These are phyloP conservation scores for Pythium grandisporangium DNA, from an alignment of 352 stramenopile species.

Conservation along the genomic window DNA sequence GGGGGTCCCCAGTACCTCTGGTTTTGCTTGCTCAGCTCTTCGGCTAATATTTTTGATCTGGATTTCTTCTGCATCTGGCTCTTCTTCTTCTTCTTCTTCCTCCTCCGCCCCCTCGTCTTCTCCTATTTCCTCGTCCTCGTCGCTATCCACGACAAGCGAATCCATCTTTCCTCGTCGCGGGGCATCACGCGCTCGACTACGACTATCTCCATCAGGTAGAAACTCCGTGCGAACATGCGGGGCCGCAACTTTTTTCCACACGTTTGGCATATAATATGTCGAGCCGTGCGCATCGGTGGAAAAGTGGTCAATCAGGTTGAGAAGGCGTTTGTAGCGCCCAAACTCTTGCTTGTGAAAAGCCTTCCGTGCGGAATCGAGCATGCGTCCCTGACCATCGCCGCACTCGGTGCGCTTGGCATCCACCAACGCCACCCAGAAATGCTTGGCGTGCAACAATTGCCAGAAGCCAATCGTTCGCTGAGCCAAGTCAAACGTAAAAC, in stretches of 20 bases:
- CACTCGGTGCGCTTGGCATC: conserved; percentile 43
- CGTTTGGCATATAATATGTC: conserved; percentile 31
- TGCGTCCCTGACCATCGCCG: conserved; percentile 30
- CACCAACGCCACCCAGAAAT: conserved; percentile 67
- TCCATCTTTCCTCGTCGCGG: conserved; percentile 43
- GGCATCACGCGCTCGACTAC: neutral
- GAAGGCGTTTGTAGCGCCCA: conserved; percentile 62
- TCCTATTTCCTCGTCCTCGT: conserved; percentile 12
- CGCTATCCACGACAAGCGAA: conserved; percentile 49
- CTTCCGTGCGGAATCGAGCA: conserved; percentile 23
- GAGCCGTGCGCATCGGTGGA: conserved; percentile 36
- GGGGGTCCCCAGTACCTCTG: conserved; percentile 9
- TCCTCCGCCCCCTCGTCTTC: conserved; percentile 16
- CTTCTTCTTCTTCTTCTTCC: conserved; percentile 24
- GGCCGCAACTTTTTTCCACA: conserved; percentile 51
- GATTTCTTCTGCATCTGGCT: conserved; percentile 20
- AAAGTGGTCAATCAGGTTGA: conserved; percentile 57
- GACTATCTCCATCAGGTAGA: conserved; percentile 11
- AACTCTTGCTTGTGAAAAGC: conserved; percentile 59
- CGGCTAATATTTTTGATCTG: conserved; percentile 4
- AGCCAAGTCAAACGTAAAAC: neutral
- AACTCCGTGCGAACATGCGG: conserved; percentile 41
- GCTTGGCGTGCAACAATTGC: conserved; percentile 75
- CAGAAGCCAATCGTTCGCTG: conserved; percentile 70
- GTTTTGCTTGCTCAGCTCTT: conserved; percentile 6